Conservation (phyloP, 2,329 filamentous ascomycete species). For the Fusarium tuaranense region DNA sequence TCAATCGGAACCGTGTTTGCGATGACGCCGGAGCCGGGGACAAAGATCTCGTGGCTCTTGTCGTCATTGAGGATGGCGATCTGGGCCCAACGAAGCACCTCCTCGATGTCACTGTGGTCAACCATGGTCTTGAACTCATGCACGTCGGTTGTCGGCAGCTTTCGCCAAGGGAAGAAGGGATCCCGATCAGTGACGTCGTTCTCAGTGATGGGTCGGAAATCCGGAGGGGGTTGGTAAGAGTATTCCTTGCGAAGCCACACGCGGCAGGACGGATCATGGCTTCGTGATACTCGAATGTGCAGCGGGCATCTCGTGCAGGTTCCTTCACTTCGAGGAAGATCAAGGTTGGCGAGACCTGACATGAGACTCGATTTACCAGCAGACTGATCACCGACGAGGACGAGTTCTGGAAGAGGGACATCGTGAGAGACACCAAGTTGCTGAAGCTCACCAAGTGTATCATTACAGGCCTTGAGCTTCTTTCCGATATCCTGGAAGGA, state of each 20-base stretch:
- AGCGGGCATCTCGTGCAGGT: conserved; percentile 86
- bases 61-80: conserved; percentile 79
- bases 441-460: conserved; percentile 75
- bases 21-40: conserved; percentile 62
- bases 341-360: conserved; percentile 76
- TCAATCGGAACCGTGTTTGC: conserved; percentile 50
- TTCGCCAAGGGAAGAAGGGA: conserved; percentile 75
- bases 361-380: conserved; percentile 81
- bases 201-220: conserved; percentile 54
- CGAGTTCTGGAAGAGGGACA: conserved; percentile 80
- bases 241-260: conserved; percentile 77
- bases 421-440: conserved; percentile 78
- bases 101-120: conserved; percentile 72
- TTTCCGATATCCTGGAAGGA: conserved; percentile 67
- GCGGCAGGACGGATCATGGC: conserved; percentile 73
- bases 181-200: conserved; percentile 61
- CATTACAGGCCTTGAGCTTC: conserved; percentile 73
- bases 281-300: conserved; percentile 77
- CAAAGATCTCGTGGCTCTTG: conserved; percentile 62
- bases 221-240: conserved; percentile 58
- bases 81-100: conserved; percentile 79
- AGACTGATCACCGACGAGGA: conserved; percentile 86
- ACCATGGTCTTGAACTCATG: conserved; percentile 73
- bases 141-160: conserved; percentile 56
- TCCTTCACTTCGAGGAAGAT: conserved; percentile 75